These are phyloP conservation scores for Grosmannia penicillata DNA, from an alignment of 2,329 filamentous ascomycete genomes.

Conservation along the genomic window DNA sequence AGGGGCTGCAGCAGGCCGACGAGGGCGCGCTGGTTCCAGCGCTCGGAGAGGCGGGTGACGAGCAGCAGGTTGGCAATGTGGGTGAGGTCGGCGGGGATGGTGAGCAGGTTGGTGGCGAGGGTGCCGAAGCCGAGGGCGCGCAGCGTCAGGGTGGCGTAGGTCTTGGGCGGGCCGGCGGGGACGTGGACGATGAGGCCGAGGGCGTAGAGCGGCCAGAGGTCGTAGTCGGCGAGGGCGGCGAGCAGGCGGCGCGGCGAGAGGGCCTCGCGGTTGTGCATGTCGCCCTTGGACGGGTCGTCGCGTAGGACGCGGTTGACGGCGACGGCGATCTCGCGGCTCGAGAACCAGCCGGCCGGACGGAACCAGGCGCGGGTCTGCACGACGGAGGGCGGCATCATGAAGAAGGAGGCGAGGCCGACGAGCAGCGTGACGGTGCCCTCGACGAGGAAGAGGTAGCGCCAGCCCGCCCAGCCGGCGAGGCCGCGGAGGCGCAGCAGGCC, in stretches of 20 bases:
- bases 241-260: conserved; percentile 24
- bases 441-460: conserved; percentile 34
- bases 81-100: conserved; percentile 19
- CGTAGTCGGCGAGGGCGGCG: conserved; percentile 7
- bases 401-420: conserved; percentile 27
- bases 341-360: conserved; percentile 37
- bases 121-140: conserved; percentile 5
- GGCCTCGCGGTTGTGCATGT: conserved; percentile 43
- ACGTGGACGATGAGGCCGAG: conserved; percentile 6
- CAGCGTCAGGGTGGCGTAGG: conserved; percentile 7
- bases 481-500: conserved; percentile 20
- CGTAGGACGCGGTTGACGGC: conserved; percentile 41
- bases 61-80: conserved; percentile 37
- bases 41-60: conserved; percentile 30
- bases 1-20: conserved; percentile 29
- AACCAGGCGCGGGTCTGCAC: conserved; percentile 29
- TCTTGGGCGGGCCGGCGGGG: conserved; percentile 1
- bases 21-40: conserved; percentile 30
- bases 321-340: conserved; percentile 32
- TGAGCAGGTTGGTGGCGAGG: conserved; percentile 7
- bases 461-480: conserved; percentile 17
- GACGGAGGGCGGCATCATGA: conserved; percentile 28
- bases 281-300: conserved; percentile 41
- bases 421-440: conserved; percentile 33
- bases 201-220: conserved; percentile 9